Base-by-base conservation (phyloP, 345 rosid genomes). In the Cochlearia excelsa region DNA sequence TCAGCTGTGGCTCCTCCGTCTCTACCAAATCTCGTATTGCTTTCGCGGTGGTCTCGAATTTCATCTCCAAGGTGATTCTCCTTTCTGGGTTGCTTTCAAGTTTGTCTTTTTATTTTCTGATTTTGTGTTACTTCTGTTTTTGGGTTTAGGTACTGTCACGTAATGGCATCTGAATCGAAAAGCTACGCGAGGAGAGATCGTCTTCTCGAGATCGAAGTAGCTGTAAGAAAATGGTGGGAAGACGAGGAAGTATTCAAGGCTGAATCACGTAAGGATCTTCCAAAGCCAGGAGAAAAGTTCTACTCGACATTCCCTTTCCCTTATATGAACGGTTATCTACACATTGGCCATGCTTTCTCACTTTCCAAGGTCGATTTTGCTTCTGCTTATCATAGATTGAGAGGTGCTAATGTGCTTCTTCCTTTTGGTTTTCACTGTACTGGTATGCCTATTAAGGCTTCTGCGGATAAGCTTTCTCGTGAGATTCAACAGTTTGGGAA, bases 361-460 rank as follows among this genome's bases (percentile, higher is more conserved):
- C 45, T 85, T 11, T 88, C 96, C 7, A 88, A 88, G 83, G 80
- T 82, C 43, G 96, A 91, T 46, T 91, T 88, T 74, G 96, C 96
- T 7, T 90, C 95, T 30, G 95, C 96, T 33, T 91, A 75, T 53
- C 96, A 88, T 67, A 79, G 98, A 72, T 61, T 91, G n/a, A 76
- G 83, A 55, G 96, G 96, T 4, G 88, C 84, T 43, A 91, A 88
- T 67, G 96, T 88, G 57, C 80, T 91, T 1, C 73, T 88, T 30
- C 98, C 98, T 0, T 91, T 91, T 73, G 96, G 76, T 38, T 91
- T 91, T 52, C 98, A 91, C 59, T 88, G 96, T 63, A 91, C 98
- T 26, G 98, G 98, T 41, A 91, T 91, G 96, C 98, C 96, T 2
- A 91, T 91, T 33, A 88, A 91, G 81, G 98, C 98, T 39, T 82